Percentiles rank a stretch among this genome's conserved stretches.
Conservation (phyloP, 768 basidiomycete species). For the Mycena olivaceomarginata region DNA sequence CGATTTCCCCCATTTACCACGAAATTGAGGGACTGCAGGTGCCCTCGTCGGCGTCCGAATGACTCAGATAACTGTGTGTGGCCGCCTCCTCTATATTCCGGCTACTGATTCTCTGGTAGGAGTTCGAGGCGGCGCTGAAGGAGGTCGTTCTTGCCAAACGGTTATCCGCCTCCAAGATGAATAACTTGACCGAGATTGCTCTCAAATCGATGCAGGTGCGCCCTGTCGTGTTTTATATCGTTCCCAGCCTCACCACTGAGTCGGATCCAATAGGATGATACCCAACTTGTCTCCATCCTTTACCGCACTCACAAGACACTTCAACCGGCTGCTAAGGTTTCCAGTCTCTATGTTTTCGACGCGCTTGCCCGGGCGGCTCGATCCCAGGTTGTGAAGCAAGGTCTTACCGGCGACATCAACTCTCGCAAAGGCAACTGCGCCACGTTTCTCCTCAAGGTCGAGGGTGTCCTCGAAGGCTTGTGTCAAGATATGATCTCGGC, state of each 20-base stretch:
- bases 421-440: constrained; percentile 81
- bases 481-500: constrained; percentile 88
- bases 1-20: not conserved
- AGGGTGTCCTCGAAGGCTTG: constrained; percentile 92
- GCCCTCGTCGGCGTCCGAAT: constrained; percentile 13
- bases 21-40: not conserved
- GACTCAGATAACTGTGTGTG: constrained; percentile 16
- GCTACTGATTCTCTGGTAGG: constrained; percentile 62
- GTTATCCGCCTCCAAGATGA: constrained; percentile 92
- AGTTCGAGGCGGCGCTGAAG: constrained; percentile 88
- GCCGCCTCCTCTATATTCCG: not conserved
- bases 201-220: constrained; percentile 87
- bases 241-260: constrained; percentile 11
- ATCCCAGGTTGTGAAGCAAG: constrained; percentile 78
- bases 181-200: constrained; percentile 83
- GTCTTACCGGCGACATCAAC: constrained; percentile 72
- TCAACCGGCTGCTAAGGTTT: constrained; percentile 80
- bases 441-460: constrained; percentile 92
- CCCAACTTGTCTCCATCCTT: constrained; percentile 90
- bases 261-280: constrained; percentile 79
- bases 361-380: constrained; percentile 92
- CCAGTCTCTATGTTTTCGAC: constrained; percentile 95
- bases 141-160: constrained; percentile 90
- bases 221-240: constrained; percentile 16
- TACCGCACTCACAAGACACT: constrained; percentile 93